Evolutionary conservation across 768 basidiomycete species (phyloP), one percentile per base, ranked within the genome.

Genomic region (Auricularia auricula-judae): DNA sequence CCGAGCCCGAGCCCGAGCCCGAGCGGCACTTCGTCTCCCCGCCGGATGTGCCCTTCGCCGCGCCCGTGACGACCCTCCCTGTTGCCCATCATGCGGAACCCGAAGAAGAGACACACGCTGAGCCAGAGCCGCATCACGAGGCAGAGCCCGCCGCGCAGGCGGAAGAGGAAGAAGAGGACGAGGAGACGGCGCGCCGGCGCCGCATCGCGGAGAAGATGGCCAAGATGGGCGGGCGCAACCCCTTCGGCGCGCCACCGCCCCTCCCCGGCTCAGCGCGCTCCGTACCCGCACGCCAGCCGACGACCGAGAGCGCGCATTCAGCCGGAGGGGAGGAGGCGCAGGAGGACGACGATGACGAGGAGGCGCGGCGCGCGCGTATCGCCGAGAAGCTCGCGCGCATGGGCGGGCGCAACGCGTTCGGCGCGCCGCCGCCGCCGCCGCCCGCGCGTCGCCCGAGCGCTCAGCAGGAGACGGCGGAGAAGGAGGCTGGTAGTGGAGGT

Each of bases 181-280:
- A 74, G 34, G 83, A 82, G 18, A 84, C 85, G 66, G 81, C 76
- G 66, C 75, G 79, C 2, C 80, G 83, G 43, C 79, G 80, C 51
- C 83, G 82, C 62, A 81, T 89, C 21, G 82, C 86, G 33, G 86
- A 84, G 65, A 77, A 75, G 33, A 70, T 84, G 44, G 84, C 85
- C 4, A 82, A 84, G 73, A 84, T 84, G 77, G 88, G 87, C 16
- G 81, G 82, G 67, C 74, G 80, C 76, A 77, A 86, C 68, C 83
- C 86, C 2, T 79, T 86, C 63, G 74, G 77, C 8, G 74, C 76
- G 12, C 77, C 71, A 34, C 74, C 76, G 33, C 71, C 68, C 68
- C 36, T 21, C 11, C 47, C 47, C 47, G 47, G 11, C 11, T 1
- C 47, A 5, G 18, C 47, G 47, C 47, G 18, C 14, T 8, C 47